These are phyloP conservation scores for Fusarium algeriense DNA, from an alignment of 2,329 filamentous ascomycete genomes.

Conservation along the genomic window DNA sequence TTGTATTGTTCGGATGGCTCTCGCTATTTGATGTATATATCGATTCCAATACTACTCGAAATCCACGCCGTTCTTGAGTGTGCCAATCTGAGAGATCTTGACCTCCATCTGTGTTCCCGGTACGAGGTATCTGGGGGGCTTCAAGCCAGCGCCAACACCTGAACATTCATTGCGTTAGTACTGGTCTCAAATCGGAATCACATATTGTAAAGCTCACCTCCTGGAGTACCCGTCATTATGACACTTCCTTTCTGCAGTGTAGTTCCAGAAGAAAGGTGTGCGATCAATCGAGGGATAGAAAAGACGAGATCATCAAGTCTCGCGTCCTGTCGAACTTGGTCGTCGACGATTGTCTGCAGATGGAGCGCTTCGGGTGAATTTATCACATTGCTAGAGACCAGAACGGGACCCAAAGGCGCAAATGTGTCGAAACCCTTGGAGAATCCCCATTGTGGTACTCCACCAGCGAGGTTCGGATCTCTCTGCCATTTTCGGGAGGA, in stretches of 20 bases:
- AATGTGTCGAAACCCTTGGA: constrained; percentile 69
- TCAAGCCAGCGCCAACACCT: constrained; percentile 60
- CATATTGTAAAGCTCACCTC: neutral
- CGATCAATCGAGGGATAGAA: constrained; percentile 53
- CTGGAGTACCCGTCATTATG: constrained; percentile 61
- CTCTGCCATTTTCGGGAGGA: constrained; percentile 65
- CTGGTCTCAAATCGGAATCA: fast-evolving
- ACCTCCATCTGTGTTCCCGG: constrained; percentile 58
- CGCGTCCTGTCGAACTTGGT: constrained; percentile 59
- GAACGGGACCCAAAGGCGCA: constrained; percentile 63
- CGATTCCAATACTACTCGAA: neutral
- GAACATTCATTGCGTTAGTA: constrained; percentile 15
- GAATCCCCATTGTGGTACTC: constrained; percentile 68
- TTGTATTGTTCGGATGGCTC: too few relatives aligned
- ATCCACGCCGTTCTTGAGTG: constrained; percentile 16
- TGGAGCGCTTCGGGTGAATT: constrained; percentile 57
- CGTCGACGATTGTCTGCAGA: constrained; percentile 62
- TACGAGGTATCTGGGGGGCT: constrained; percentile 53
- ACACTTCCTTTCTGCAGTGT: constrained; percentile 58
- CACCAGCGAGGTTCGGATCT: constrained; percentile 61
- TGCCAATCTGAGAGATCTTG: constrained; percentile 55
- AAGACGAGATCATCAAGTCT: constrained; percentile 59
- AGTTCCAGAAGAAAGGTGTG: constrained; percentile 56
- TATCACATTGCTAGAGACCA: constrained; percentile 59
- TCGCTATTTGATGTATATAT: too few relatives aligned